Evolutionary conservation across 768 basidiomycete genomes (phyloP).

Genomic region (Mycena amicta): DNA sequence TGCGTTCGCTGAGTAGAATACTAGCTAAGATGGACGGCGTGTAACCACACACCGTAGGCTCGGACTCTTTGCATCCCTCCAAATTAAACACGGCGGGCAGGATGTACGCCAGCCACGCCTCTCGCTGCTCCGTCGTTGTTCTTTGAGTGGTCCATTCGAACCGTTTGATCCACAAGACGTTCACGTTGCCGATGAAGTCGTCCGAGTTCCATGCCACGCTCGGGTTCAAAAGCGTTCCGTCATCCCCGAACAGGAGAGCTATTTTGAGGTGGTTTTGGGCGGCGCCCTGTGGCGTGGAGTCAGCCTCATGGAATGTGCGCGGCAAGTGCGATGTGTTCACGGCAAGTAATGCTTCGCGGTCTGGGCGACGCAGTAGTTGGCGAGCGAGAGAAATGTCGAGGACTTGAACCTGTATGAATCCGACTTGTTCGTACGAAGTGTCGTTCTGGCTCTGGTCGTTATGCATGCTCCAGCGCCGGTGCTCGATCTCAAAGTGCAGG

Average conservation of each 20-base stretch:
- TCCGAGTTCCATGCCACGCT: background rate
- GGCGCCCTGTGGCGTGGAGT: too few species aligned
- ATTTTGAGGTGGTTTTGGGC: background rate
- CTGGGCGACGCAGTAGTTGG: background rate
- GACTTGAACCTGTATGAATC: background rate
- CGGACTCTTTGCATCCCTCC: too few species aligned
- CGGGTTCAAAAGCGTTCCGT: background rate
- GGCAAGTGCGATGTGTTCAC: background rate
- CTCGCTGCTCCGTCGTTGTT: too few species aligned
- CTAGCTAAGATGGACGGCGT: too few species aligned
- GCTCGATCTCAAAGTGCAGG: background rate
- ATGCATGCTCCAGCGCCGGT: background rate
- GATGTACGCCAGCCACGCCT: too few species aligned
- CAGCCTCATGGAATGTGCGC: too few species aligned
- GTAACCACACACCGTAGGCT: too few species aligned
- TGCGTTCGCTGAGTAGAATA: too few species aligned
- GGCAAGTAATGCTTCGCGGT: background rate
- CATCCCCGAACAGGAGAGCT: background rate
- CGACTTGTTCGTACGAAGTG: too few species aligned
- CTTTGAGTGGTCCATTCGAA: background rate
- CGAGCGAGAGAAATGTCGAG: background rate
- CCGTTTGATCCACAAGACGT: background rate
- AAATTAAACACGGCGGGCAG: too few species aligned
- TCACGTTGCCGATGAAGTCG: background rate
- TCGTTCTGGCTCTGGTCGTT: background rate